phyloP scores from a whole-genome alignment of 257 asterid genomes.

The Lavandula angustifolia region DNA sequence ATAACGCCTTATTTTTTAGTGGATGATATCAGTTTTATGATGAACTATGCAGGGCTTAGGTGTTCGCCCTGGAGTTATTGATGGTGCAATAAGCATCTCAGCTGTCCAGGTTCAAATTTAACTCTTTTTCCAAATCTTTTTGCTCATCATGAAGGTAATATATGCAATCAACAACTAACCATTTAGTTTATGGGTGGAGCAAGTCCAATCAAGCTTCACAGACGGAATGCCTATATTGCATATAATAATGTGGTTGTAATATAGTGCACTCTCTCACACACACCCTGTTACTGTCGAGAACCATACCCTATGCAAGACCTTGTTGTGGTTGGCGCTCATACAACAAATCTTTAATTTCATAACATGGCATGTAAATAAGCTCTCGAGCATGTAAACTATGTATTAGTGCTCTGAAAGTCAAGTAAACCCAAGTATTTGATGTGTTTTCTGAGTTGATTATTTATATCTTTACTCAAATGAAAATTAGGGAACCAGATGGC shows the following conservation, averaged over 20 bases:
- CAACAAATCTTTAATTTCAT: background rate
- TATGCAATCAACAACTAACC: background rate
- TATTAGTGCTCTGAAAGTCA: background rate
- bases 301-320: background rate
- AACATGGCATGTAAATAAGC: background rate
- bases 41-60: conserved; percentile 70
- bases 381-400: background rate
- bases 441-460: background rate
- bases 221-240: background rate
- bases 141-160: conserved; percentile 3
- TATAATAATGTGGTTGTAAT: conserved; percentile 5
- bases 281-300: conserved; percentile 11
- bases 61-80: conserved; percentile 83
- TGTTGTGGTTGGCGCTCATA: background rate
- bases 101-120: conserved; percentile 83
- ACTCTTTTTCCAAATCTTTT: conserved; percentile 20
- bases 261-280: background rate
- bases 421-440: conserved; percentile 6
- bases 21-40: conserved; percentile 10
- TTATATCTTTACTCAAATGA: background rate
- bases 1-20: background rate
- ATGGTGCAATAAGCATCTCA: conserved; percentile 97
- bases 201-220: background rate
- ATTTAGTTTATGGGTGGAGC: background rate
- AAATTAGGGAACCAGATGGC: background rate